Conservation (phyloP, 108 stramenopile genomes). For the Aureococcus anophagefferens region DNA sequence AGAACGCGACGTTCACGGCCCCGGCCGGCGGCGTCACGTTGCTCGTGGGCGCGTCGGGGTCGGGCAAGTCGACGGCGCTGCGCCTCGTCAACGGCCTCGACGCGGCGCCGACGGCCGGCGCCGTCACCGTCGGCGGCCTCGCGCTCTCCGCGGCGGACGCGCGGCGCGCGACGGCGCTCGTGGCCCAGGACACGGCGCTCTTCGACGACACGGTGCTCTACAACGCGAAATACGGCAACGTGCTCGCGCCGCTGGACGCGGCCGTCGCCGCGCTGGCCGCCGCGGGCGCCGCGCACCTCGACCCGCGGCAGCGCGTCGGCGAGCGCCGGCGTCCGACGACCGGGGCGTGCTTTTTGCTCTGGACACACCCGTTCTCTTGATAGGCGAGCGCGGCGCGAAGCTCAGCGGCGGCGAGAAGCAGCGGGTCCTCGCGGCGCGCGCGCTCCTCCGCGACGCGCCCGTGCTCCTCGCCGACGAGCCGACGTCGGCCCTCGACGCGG, state of each 20-base stretch:
- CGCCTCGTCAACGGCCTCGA: constrained; percentile 87
- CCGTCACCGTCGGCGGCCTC: constrained; percentile 80
- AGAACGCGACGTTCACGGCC: not conserved
- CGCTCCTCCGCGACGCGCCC: constrained; percentile 84
- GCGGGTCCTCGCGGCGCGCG: constrained; percentile 66
- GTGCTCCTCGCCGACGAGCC: constrained; percentile 64
- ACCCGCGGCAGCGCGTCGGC: constrained; percentile 63
- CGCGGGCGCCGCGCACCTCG: constrained; percentile 60
- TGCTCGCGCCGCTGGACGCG: constrained; percentile 61
- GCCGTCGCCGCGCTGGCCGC: constrained; percentile 61
- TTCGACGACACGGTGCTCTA: constrained; percentile 87
- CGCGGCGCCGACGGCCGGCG: constrained; percentile 64
- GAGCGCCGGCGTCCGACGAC: constrained; percentile 72
- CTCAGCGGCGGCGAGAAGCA: constrained; percentile 68
- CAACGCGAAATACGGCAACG: constrained; percentile 71
- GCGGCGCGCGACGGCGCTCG: constrained; percentile 75
- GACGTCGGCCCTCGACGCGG: constrained; percentile 39
- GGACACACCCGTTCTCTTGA: no score
- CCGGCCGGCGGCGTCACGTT: not conserved
- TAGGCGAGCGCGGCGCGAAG: constrained; percentile 93
- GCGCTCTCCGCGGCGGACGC: constrained; percentile 64
- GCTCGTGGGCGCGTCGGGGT: constrained; percentile 85
- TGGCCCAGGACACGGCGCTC: constrained; percentile 77
- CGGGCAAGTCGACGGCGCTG: constrained; percentile 84
- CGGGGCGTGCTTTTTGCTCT: no score